Base-by-base conservation (phyloP, 1,139 yeast genomes). In the Arxiozyma telluris region DNA sequence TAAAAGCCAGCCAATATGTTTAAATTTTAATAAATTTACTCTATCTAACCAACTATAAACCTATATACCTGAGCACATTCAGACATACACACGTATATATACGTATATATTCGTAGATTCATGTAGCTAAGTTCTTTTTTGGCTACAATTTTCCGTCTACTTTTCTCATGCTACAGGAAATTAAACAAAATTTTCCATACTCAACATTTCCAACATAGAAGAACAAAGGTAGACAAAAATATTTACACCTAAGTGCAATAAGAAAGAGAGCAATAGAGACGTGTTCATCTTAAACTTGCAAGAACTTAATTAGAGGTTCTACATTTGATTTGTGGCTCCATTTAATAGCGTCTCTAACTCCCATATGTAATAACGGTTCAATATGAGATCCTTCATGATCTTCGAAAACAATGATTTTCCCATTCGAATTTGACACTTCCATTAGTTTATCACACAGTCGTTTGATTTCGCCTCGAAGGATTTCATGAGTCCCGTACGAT, bases 401-500 rank as follows among this genome's bases (percentile, higher is more conserved):
- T 5, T 51, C 50, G 11, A 50, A 41, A 4, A 55, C 55, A 18
- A 57, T 58, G 2, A 45, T 15, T 11, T 48, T 23, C 12, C 18
- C 22, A 25, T 18, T 41, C 17, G 23, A 23, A 41, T 41, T 15
- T 1, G 43, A 20, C 1, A 23, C 44, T n/a, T 51, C 23, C 0
- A 43, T 21, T 15, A 64, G 52, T 52, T 58, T 61, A 4, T 54
- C 48, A 15, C 53, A 42, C 20, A 64, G 56, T 17, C 54, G 27
- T 23, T 49, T 41, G 25, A 63, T 62, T 47, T 64, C 64, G 5
- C 52, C 50, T 34, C 53, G 52, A 39, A 63, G 52, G 3, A 63
- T 58, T 49, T 64, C 68, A 18, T 59, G 59, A 15, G 58, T 54
- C 11, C 66, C 67, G 25, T 61, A 61, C 0, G 61, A 58, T 2